Conservation (phyloP, 768 basidiomycete genomes). For the Russula virescens region DNA sequence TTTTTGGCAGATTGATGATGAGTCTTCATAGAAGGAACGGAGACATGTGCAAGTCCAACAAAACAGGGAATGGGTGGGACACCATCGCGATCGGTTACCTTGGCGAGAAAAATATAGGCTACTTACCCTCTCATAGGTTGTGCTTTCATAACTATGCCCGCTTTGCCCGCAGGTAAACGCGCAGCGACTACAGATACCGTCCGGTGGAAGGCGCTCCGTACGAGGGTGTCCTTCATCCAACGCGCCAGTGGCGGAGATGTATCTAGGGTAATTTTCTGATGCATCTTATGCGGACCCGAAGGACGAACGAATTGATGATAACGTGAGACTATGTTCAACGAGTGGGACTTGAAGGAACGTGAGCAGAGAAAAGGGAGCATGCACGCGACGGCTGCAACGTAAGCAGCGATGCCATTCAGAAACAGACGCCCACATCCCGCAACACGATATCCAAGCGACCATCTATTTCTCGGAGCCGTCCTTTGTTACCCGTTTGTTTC, state of each 20-base stretch:
- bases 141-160: conserved; percentile 51
- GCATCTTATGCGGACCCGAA: neutral
- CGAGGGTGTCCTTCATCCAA: conserved; percentile 48
- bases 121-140: conserved; percentile 55
- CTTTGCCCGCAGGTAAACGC: conserved; percentile 51
- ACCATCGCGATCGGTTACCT: neutral
- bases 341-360: neutral
- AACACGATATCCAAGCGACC: neutral
- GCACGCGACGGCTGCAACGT: too few relatives aligned
- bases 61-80: neutral
- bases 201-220: conserved; percentile 60
- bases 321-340: neutral
- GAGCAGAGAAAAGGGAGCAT: neutral
- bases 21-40: conserved; percentile 35
- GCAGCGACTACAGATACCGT: conserved; percentile 63
- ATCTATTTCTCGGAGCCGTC: neutral
- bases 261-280: conserved; percentile 24
- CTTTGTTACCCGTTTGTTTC: neutral
- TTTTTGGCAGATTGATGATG: conserved; percentile 63
- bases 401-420: too few relatives aligned
- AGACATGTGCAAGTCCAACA: neutral
- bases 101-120: neutral
- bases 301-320: neutral
- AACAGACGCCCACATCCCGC: too few relatives aligned
- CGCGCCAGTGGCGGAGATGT: conserved; percentile 44